Base-by-base conservation (phyloP, 2,329 filamentous ascomycete species). In the Fusarium sacchari region DNA sequence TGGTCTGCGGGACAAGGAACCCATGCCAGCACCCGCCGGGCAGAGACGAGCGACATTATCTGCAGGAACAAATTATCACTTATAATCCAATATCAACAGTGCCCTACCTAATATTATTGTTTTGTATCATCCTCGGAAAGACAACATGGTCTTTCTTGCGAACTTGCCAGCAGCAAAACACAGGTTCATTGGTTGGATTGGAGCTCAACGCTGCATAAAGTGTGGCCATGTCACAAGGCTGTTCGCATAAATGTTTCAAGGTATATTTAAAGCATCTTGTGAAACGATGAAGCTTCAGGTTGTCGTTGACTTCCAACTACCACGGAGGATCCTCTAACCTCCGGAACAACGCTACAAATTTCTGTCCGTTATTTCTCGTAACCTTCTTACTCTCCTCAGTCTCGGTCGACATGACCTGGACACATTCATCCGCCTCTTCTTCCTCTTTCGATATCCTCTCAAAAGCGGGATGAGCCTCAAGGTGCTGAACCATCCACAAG, bases 361-460 rank as follows among this genome's bases (percentile, higher is more conserved):
- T 99, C 80, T 91, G 89, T 1, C 96, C 96, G 46, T 93, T 90
- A 83, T 98, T 97, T 80, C 96, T 90, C 77, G 91, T 90, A 20
- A 99, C 96, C 85, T 99, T 99, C 86, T 97, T 98, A 39, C 95
- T 94, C 85, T 99, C 97, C 82, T 99, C 96, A 7, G 97, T 99
- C 84, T 96, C 95, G 40, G 88, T 88, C 79, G 85, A 88, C 94
- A 96, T 97, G 60, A 93, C 86, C 64, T 84, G 84, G 12, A 96
- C 93, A 80, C 92, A 94, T 72, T 90, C 87, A 80, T 96, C 93
- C 36, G 83, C 85, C 65, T 92, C 90, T 76, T 90, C 87, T 71
- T 94, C 92, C 69, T 90, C 89, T 68, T 91, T 89, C 0, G 87
- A 77, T 9, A 98, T 86, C 69, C 94, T 87, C 83, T 94, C 93